Evolutionary conservation across 768 basidiomycete species (phyloP).

Genomic region (Tephrocybe rancida): DNA sequence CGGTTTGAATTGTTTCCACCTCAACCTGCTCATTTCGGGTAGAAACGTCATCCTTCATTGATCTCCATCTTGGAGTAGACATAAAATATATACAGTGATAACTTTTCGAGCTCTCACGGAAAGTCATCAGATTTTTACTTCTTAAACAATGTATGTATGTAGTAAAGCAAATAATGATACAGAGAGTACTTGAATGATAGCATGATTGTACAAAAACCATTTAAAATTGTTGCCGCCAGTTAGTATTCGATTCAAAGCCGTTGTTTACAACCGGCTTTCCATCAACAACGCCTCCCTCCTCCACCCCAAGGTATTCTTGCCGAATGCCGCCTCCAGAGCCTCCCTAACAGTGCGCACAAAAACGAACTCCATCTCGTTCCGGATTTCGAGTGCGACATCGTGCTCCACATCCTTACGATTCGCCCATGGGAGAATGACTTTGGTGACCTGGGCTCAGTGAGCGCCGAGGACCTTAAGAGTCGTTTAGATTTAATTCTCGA

Average conservation of each 20-base stretch:
- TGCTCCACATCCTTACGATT: conserved; percentile 89
- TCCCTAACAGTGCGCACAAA: conserved; percentile 82
- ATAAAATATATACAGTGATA: too few relatives aligned
- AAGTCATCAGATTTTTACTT: background rate
- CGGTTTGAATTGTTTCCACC: too few relatives aligned
- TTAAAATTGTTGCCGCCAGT: background rate
- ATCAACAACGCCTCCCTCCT: conserved; percentile 42
- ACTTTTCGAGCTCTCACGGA: too few relatives aligned
- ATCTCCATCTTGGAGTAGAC: too few relatives aligned
- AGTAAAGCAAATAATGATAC: background rate
- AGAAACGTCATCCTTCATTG: too few relatives aligned
- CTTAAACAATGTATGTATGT: background rate
- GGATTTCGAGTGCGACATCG: conserved; percentile 76
- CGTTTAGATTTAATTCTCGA: background rate
- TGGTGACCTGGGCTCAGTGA: conserved; percentile 82
- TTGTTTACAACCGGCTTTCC: conserved; percentile 35
- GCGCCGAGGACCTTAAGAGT: conserved; percentile 71
- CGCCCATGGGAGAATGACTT: conserved; percentile 81
- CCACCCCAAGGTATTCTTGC: conserved; percentile 69
- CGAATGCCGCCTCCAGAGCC: conserved; percentile 83
- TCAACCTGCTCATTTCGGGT: too few relatives aligned
- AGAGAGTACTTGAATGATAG: background rate
- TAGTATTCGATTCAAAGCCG: background rate
- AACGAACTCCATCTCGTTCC: conserved; percentile 76
- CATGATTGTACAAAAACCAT: background rate